Evolutionary conservation across 371 early-diverging fungal genomes (phyloP).

Genomic region (Mortierella sp.): DNA sequence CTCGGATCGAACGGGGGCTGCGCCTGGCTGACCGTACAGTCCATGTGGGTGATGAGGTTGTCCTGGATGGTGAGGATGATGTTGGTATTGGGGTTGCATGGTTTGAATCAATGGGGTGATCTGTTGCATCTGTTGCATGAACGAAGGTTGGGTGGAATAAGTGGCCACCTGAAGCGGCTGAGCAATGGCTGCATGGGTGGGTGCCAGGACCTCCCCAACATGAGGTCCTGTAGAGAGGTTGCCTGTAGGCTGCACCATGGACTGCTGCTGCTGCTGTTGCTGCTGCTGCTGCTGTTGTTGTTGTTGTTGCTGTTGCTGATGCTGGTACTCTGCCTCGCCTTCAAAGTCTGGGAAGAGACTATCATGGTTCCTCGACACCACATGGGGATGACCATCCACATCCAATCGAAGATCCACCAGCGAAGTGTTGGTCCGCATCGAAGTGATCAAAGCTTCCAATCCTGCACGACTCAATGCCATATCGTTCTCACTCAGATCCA

Average conservation of each 20-base stretch:
- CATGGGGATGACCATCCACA: slow-evolving; percentile 27
- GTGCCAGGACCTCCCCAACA: slow-evolving; percentile 39
- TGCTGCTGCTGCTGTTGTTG: slow-evolving; percentile 10
- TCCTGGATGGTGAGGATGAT: slow-evolving; percentile 1
- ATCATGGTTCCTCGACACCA: background rate
- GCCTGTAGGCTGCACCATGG: background rate
- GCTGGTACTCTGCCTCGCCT: background rate
- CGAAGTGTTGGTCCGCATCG: slow-evolving; percentile 36
- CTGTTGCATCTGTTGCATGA: too few relatives aligned
- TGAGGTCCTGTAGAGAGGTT: background rate
- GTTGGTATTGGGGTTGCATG: background rate
- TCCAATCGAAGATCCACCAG: slow-evolving; percentile 29
- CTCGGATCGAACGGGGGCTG: slow-evolving; percentile 3
- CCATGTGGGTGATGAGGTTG: background rate
- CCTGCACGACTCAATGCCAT: slow-evolving; percentile 29
- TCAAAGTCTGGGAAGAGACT: slow-evolving; percentile 5
- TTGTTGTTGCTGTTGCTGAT: slow-evolving; percentile 7
- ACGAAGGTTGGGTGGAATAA: too few relatives aligned
- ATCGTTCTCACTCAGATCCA: slow-evolving; percentile 47
- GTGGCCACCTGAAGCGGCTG: slow-evolving; percentile 26
- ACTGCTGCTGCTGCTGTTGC: slow-evolving; percentile 5
- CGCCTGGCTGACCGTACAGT: background rate
- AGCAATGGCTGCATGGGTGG: slow-evolving; percentile 34
- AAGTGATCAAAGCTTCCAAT: slow-evolving; percentile 29
- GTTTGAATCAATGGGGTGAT: background rate